phyloP scores from a whole-genome alignment of 331 rosid species.

The Erythrophleum ivorense region DNA sequence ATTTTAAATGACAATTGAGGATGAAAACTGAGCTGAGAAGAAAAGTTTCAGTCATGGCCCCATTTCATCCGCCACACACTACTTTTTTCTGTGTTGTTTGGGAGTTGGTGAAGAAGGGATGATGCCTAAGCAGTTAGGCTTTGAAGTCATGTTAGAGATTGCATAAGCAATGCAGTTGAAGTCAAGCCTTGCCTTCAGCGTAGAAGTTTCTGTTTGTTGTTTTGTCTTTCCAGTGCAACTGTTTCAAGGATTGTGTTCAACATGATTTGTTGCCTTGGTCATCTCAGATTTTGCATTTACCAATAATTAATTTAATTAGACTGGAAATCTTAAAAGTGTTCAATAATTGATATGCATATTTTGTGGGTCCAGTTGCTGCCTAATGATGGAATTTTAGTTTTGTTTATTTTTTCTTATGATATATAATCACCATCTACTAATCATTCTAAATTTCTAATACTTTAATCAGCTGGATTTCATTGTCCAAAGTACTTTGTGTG shows the following conservation, averaged over 20 bases:
- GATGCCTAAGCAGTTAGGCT: not conserved
- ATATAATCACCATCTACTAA: not conserved
- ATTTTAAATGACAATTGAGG: constrained; percentile 3
- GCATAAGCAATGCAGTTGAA: not conserved
- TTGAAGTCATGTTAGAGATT: constrained; percentile 6
- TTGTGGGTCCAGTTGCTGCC: constrained; percentile 16
- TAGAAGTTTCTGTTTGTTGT: constrained; percentile 13
- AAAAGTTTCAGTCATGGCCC: constrained; percentile 1
- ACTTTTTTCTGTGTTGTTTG: not conserved
- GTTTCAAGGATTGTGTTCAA: constrained; percentile 11
- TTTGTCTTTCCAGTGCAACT: constrained; percentile 21
- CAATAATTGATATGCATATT: constrained; percentile 3
- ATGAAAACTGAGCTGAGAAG: constrained; percentile 5
- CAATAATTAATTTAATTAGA: not conserved
- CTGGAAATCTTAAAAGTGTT: not conserved
- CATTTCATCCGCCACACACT: not conserved
- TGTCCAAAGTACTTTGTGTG: constrained; percentile 21
- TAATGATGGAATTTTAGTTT: constrained; percentile 9
- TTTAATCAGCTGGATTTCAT: constrained; percentile 2
- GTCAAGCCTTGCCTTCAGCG: not conserved
- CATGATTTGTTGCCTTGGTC: not conserved
- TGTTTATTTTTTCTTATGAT: not conserved
- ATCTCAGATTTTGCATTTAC: constrained; percentile 1
- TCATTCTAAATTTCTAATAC: not conserved
- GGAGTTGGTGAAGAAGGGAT: constrained; percentile 4